phyloP scores from a whole-genome alignment of 2,329 filamentous ascomycete species.

The Truncatella angustata region DNA sequence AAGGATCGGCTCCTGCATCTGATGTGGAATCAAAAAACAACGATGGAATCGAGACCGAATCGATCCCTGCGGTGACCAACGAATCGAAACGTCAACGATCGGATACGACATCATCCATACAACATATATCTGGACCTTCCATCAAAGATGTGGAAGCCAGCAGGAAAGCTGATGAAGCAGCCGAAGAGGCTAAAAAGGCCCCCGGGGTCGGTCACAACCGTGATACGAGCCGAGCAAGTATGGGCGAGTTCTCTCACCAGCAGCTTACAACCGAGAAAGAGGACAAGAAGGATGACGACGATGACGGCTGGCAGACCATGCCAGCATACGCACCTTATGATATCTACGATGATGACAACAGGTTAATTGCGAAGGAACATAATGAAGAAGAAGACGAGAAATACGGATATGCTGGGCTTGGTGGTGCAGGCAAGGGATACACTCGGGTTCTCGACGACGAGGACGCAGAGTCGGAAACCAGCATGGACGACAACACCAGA shows the following conservation, averaged over 20 bases:
- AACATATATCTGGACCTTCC: conserved; percentile 29
- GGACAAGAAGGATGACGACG: conserved; percentile 54
- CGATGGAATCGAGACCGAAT: no score
- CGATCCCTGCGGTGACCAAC: not conserved
- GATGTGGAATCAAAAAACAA: conserved; percentile 6
- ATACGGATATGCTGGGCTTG: conserved; percentile 72
- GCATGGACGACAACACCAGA: conserved; percentile 94
- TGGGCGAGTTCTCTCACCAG: conserved; percentile 93
- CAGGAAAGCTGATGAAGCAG: conserved; percentile 21
- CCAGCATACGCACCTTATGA: conserved; percentile 89
- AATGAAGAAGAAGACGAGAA: conserved; percentile 64
- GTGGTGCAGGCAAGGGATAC: conserved; percentile 91
- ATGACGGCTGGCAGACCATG: conserved; percentile 89
- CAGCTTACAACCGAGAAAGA: conserved; percentile 61
- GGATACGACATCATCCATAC: conserved; percentile 12
- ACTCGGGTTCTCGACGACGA: conserved; percentile 94
- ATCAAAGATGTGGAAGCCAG: conserved; percentile 26
- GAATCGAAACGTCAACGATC: conserved; percentile 18
- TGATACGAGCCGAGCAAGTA: conserved; percentile 37
- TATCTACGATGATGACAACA: conserved; percentile 93
- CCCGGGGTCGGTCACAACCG: conserved; percentile 32
- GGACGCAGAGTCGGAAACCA: conserved; percentile 88
- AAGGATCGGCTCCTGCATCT: conserved; percentile 11
- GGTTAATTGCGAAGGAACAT: conserved; percentile 78
- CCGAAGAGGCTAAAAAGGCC: conserved; percentile 17